Base-by-base conservation (phyloP, 768 basidiomycete species). In the Lentinula guzmanii region DNA sequence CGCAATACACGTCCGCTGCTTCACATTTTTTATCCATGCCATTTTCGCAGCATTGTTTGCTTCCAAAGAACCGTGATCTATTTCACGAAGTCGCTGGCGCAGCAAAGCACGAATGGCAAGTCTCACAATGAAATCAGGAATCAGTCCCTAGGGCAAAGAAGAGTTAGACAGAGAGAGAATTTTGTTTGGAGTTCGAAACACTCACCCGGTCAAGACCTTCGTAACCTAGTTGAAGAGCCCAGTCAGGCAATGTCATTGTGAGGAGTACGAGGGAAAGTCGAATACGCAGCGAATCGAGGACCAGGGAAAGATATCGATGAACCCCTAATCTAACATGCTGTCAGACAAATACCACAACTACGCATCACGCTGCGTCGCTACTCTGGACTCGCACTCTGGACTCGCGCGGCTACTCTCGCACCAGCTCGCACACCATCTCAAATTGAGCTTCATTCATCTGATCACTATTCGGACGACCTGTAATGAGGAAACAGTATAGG, bases 31-130 rank as follows among this genome's bases (percentile, higher is more conserved):
- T 43, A 90, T 86, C 79, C 82, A 88, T 52, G 78, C 72, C 84
- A 87, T 86, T 68, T 89, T 89, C 10, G 82, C 80, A 3, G 77
- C 79, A 75, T 86, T 82, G 66, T 86, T 86, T 9, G 78, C 80
- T 52, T 82, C 81, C 55, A 86, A 78, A 16, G 81, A 80, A 28
- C 84, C 85, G 58, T 77, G 70, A 68, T 88, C 79, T 57, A 89
- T 85, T 67, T 87, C 83, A 18, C 82, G 77, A 54, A 87, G 75
- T 37, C 85, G 71, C 64, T 82, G 79, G 35, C 80, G 77, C 60
- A 80, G 75, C 3, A 87, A 73, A 45, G 76, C 71, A 43, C 83
- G 73, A 54, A 84, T 81, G 42, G 73, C 76, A 5, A 71, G 72
- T 34, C 82, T 74, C 1, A 83, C 68, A 41, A 86, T 64, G 53